These are phyloP conservation scores for Theobroma cacao DNA, from an alignment of 345 rosid genomes.

Conservation along the genomic window DNA sequence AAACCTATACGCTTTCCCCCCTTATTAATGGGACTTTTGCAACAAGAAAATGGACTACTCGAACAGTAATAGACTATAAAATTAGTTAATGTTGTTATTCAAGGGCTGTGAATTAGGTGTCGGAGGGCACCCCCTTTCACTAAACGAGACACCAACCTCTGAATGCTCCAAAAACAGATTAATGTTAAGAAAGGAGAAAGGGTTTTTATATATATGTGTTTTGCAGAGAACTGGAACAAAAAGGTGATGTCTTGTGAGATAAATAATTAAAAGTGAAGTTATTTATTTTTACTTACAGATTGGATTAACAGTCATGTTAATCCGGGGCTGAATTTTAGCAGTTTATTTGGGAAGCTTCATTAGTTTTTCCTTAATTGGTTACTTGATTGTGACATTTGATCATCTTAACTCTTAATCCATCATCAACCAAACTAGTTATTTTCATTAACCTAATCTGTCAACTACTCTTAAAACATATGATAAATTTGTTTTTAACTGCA, in stretches of 20 bases:
- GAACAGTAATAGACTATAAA: background rate
- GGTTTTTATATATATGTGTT: too few species aligned
- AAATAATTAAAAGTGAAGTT: background rate
- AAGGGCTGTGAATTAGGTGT: background rate
- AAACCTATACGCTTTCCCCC: conserved; percentile 5
- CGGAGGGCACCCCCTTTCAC: background rate
- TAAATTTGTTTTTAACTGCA: too few species aligned
- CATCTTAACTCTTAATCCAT: conserved; percentile 11
- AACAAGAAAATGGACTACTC: background rate
- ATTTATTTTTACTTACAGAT: background rate
- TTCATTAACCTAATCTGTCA: conserved; percentile 43
- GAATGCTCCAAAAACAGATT: background rate
- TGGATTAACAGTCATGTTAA: background rate
- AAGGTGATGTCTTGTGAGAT: background rate
- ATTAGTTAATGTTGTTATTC: background rate
- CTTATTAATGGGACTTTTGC: background rate
- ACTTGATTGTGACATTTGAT: background rate
- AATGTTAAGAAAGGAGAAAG: background rate
- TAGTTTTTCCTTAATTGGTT: background rate
- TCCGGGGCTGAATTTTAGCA: background rate
- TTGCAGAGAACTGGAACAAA: background rate
- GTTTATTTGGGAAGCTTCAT: background rate
- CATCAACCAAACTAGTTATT: conserved; percentile 32
- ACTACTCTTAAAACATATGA: conserved; percentile 19
- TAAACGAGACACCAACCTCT: conserved; percentile 1